A percentile compares a stretch with the other conserved stretches of the same genome.
Conservation (phyloP, 768 basidiomycete species). For the Termitomyces bulborhizus region DNA sequence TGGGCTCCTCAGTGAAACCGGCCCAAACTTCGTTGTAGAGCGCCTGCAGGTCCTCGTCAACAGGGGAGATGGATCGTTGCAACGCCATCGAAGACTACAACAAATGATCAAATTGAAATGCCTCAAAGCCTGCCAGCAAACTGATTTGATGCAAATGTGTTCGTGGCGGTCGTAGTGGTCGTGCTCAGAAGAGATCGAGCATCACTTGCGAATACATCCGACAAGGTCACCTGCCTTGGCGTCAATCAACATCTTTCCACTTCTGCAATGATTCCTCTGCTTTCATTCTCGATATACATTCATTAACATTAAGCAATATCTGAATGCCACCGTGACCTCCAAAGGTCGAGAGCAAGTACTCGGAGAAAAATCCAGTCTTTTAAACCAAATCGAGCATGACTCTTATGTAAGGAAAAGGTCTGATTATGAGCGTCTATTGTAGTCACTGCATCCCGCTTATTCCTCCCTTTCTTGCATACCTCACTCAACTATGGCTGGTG, state of each 20-base stretch:
- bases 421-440: slow-evolving; percentile 5
- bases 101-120: background rate
- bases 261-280: background rate
- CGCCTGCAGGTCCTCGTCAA: slow-evolving; percentile 66
- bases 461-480: background rate
- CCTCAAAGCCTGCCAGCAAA: background rate
- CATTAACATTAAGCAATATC: background rate
- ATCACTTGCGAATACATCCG: slow-evolving; percentile 10
- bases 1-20: slow-evolving; percentile 47
- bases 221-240: slow-evolving; percentile 12
- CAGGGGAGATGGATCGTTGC: slow-evolving; percentile 35
- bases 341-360: too few relatives aligned
- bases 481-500: slow-evolving; percentile 38
- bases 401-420: slow-evolving; percentile 4
- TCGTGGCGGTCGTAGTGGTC: slow-evolving; percentile 22
- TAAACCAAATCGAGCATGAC: too few relatives aligned
- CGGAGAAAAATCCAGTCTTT: background rate
- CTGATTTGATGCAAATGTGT: background rate
- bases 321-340: background rate
- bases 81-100: slow-evolving; percentile 37
- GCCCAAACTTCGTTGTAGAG: slow-evolving; percentile 75
- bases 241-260: background rate
- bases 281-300: background rate
- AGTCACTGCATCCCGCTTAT: background rate
- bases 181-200: slow-evolving; percentile 8